Conservation (phyloP, 116 monocot species). For the Posidonia oceanica region DNA sequence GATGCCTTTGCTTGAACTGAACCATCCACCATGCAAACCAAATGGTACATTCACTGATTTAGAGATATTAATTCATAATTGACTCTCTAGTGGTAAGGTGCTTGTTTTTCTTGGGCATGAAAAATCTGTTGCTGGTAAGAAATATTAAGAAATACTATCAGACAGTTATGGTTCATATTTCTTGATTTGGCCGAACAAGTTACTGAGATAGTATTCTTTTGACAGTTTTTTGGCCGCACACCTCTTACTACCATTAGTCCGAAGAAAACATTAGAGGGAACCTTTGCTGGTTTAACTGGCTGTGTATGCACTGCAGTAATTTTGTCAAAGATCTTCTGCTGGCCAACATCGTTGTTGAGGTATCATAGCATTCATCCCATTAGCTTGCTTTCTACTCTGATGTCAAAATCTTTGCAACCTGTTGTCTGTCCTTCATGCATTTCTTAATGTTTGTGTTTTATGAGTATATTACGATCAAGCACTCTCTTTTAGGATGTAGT, state of each 20-base stretch:
- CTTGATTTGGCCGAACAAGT: neutral
- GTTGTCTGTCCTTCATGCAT: neutral
- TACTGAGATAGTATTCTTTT: constrained; percentile 6
- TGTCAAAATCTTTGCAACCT: neutral
- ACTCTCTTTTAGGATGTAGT: neutral
- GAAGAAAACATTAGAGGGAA: constrained; percentile 91
- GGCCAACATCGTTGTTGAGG: constrained; percentile 82
- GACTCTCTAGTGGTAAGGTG: too few relatives aligned
- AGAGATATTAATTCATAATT: too few relatives aligned
- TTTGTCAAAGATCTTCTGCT: constrained; percentile 60
- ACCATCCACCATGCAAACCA: too few relatives aligned
- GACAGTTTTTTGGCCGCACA: constrained; percentile 89
- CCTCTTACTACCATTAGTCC: constrained; percentile 85
- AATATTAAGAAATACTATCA: too few relatives aligned
- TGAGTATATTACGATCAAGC: neutral
- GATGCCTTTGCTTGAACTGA: too few relatives aligned
- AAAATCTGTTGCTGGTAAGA: too few relatives aligned
- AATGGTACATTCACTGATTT: too few relatives aligned
- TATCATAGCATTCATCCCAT: constrained; percentile 9
- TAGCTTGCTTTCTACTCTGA: neutral
- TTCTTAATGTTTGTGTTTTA: neutral
- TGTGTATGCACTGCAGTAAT: constrained; percentile 45
- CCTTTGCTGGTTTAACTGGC: constrained; percentile 77
- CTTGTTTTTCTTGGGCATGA: too few relatives aligned
- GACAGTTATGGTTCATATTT: neutral